Conservation (phyloP, 495 filamentous ascomycete genomes). For the Xylaria flabelliformis region DNA sequence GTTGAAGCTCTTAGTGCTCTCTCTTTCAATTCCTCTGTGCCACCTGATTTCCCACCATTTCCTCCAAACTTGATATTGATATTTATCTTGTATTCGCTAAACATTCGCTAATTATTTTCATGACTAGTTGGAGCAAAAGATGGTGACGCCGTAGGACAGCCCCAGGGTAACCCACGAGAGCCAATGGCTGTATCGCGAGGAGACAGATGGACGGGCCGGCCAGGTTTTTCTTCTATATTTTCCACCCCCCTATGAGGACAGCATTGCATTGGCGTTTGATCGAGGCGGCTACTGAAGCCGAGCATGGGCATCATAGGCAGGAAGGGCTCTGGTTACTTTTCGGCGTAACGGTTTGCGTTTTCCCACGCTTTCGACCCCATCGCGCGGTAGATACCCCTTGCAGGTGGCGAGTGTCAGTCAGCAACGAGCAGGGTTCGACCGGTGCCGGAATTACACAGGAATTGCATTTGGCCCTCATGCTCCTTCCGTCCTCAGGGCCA, state of each 20-base stretch:
- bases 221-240: conserved; percentile 4
- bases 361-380: conserved; percentile 28
- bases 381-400: conserved; percentile 40
- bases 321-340: conserved; percentile 37
- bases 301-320: conserved; percentile 26
- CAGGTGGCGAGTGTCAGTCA: conserved; percentile 32
- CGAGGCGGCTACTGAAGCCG: conserved; percentile 24
- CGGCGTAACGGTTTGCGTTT: conserved; percentile 43
- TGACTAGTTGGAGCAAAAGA: conserved; percentile 27
- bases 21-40: background rate
- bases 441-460: conserved; percentile 2
- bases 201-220: background rate
- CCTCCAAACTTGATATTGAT: background rate
- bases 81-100: background rate
- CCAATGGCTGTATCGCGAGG: background rate
- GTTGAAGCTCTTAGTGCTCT: conserved; percentile 17
- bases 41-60: background rate
- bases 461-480: background rate
- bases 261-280: conserved; percentile 42
- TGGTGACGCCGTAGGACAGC: conserved; percentile 12
- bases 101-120: too few relatives aligned
- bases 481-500: background rate
- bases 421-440: conserved; percentile 20
- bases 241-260: conserved; percentile 8
- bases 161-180: background rate